These are phyloP conservation scores for Chlorencoelia australis DNA, from an alignment of 2,329 filamentous ascomycete species.

Conservation along the genomic window DNA sequence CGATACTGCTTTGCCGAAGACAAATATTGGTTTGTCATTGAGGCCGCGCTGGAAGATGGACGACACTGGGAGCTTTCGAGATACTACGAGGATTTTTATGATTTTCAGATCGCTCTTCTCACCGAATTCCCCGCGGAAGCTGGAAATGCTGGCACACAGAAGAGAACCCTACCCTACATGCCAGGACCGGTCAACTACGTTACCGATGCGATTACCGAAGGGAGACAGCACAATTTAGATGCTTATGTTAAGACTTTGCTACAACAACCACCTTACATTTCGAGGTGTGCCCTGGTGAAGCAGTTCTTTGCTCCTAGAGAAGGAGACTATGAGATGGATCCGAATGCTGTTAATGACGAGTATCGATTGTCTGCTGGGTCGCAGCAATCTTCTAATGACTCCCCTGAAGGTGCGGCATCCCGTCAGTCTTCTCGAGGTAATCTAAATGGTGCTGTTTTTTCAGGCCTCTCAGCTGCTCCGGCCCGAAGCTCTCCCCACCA, in stretches of 20 bases:
- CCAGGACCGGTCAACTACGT: conserved; percentile 95
- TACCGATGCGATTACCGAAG: conserved; percentile 94
- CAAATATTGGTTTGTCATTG: conserved; percentile 98
- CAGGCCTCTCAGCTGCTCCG: conserved; percentile 42
- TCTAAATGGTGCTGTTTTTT: conserved; percentile 47
- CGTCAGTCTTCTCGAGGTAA: conserved; percentile 57
- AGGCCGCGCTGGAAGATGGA: conserved; percentile 82
- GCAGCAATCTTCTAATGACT: conserved; percentile 54
- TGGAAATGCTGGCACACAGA: conserved; percentile 69
- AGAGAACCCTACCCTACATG: conserved; percentile 89
- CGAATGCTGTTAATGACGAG: conserved; percentile 52
- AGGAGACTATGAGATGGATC: conserved; percentile 88
- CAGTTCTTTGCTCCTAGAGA: conserved; percentile 85
- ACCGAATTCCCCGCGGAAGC: conserved; percentile 89
- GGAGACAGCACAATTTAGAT: conserved; percentile 82
- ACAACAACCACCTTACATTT: conserved; percentile 73
- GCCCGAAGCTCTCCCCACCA: conserved; percentile 24
- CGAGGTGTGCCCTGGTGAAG: conserved; percentile 72
- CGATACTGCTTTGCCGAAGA: conserved; percentile 94
- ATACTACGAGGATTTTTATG: conserved; percentile 98
- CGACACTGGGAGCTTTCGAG: conserved; percentile 86
- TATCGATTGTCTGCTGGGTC: conserved; percentile 66
- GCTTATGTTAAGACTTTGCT: conserved; percentile 92
- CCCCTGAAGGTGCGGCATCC: conserved; percentile 49
- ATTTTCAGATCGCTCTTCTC: conserved; percentile 91